Evolutionary conservation across 164 flowering plant genomes (phyloP), one percentile per base, ranked within the genome.

Genomic region (Chimonanthus praecox): DNA sequence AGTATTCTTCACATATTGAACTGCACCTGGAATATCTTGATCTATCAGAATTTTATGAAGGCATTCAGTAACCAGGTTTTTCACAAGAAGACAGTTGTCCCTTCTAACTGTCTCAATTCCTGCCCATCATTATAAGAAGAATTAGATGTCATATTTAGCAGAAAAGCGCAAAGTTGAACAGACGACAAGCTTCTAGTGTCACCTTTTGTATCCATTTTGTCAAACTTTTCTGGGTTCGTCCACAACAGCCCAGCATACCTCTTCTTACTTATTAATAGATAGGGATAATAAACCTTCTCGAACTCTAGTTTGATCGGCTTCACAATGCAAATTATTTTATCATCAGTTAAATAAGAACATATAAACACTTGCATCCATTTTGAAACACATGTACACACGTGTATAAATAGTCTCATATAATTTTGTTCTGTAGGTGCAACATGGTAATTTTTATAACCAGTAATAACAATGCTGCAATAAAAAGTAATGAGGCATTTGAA

Each of bases 141-240:
- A 72, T 7, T 64, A 61, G 65, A 47, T 73, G 75, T 8, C 49
- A 66, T 43, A 51, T 54, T 15, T 49, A 33, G 33, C 49, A 71
- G 46, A 47, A 67, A 33, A 6, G 61, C 60, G 58, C 33, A 75
- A 61, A 4, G 4, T 5, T 13, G 72, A 49, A 58, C 7, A 58
- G 63, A 58, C 43, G 49, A 51, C 62, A 73, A 67, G 46, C 50
- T 58, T 48, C 5, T 46, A 6, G 2, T 0, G 71, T 74, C 80
- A 93, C 99, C 99, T 89, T 95, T 95, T 0, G 99, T 88, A 68
- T 95, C 99, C 99, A 95, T 95, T 81, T 95, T 95, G 88, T 95
- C 99, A 84, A 80, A 92, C 77, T 92, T 95, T 70, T 82, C 84
- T n/a, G 93, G 89, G 64, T 85, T 95, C 72, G 99, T 93, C 99